Percentiles rank a stretch among this genome's conserved stretches.
phyloP scores from a whole-genome alignment of 2,329 filamentous ascomycete genomes.

The Ophiostoma sp. region DNA sequence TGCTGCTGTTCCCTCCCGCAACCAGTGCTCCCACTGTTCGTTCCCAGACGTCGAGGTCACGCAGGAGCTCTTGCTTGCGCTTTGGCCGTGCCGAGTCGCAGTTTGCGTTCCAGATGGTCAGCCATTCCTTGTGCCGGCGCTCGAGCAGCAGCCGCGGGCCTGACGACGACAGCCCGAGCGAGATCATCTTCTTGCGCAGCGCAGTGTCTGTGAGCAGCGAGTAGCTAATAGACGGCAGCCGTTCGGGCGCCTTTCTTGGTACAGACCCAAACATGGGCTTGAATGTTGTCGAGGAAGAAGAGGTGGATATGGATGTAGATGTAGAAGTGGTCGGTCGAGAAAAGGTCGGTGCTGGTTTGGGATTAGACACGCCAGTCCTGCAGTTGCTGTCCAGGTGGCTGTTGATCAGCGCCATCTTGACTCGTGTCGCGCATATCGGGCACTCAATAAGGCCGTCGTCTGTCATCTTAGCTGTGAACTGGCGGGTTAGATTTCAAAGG shows the following conservation, averaged over 20 bases:
- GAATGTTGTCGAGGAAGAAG: neutral
- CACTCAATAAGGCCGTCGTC: slow-evolving; percentile 77
- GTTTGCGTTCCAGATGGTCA: slow-evolving; percentile 95
- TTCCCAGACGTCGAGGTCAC: slow-evolving; percentile 83
- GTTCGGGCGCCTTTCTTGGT: slow-evolving; percentile 43
- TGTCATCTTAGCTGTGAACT: slow-evolving; percentile 26
- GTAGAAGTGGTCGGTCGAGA: neutral
- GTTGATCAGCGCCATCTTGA: slow-evolving; percentile 75
- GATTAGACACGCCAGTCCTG: neutral
- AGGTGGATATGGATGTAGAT: neutral
- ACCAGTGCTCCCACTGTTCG: slow-evolving; percentile 61
- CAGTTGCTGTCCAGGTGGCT: slow-evolving; percentile 61
- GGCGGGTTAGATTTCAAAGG: neutral
- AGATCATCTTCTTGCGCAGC: slow-evolving; percentile 73
- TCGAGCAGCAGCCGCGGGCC: slow-evolving; percentile 68
- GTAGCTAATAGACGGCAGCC: slow-evolving; percentile 78
- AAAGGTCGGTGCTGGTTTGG: neutral
- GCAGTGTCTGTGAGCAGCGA: slow-evolving; percentile 74
- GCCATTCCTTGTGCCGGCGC: slow-evolving; percentile 82
- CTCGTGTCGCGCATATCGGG: slow-evolving; percentile 71
- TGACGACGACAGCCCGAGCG: slow-evolving; percentile 68
- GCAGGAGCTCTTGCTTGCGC: slow-evolving; percentile 63
- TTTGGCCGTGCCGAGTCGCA: slow-evolving; percentile 76
- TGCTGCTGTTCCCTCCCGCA: slow-evolving; percentile 34
- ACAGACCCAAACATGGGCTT: slow-evolving; percentile 18